These are phyloP conservation scores for Cynara cardunculus DNA, from an alignment of 129 eudicot species.

Conservation along the genomic window DNA sequence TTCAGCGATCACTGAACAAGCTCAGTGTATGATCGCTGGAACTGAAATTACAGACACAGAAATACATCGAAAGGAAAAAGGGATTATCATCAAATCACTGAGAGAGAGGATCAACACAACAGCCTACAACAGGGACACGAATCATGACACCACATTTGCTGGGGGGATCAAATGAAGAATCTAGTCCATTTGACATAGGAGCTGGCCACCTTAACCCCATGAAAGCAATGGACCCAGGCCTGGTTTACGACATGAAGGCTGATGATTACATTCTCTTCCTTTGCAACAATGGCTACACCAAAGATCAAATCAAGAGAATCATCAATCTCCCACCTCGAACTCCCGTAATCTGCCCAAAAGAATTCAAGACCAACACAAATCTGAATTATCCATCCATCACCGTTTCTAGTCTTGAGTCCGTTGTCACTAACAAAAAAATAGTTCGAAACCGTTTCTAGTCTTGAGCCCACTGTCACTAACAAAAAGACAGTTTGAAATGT, in stretches of 20 bases:
- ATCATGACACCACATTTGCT: constrained; percentile 39
- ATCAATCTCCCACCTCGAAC: constrained; percentile 1
- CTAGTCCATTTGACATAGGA: constrained; percentile 67
- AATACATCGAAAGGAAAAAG: too few species aligned
- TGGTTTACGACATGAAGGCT: constrained; percentile 50
- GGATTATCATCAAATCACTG: too few species aligned
- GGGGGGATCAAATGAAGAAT: constrained; percentile 46
- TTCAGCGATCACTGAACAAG: too few species aligned
- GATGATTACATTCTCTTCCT: constrained; percentile 53
- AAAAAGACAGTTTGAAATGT: too few species aligned
- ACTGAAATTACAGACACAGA: too few species aligned
- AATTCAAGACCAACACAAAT: constrained; percentile 16
- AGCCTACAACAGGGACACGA: constrained; percentile 54
- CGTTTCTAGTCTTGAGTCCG: constrained; percentile 36
- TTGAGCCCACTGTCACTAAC: too few species aligned
- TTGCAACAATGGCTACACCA: constrained; percentile 57
- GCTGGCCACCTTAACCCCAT: constrained; percentile 66
- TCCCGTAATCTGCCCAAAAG: constrained; percentile 30
- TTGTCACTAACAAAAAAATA: constrained; percentile 43
- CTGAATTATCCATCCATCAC: constrained; percentile 67
- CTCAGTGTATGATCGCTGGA: too few species aligned
- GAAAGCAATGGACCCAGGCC: constrained; percentile 70
- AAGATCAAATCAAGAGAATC: constrained; percentile 46
- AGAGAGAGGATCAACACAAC: too few species aligned
- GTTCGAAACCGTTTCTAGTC: too few species aligned